A percentile compares a stretch with the other conserved stretches of the same genome.
These are phyloP conservation scores for Comarum palustre DNA, from an alignment of 306 rosid species.

Conservation along the genomic window DNA sequence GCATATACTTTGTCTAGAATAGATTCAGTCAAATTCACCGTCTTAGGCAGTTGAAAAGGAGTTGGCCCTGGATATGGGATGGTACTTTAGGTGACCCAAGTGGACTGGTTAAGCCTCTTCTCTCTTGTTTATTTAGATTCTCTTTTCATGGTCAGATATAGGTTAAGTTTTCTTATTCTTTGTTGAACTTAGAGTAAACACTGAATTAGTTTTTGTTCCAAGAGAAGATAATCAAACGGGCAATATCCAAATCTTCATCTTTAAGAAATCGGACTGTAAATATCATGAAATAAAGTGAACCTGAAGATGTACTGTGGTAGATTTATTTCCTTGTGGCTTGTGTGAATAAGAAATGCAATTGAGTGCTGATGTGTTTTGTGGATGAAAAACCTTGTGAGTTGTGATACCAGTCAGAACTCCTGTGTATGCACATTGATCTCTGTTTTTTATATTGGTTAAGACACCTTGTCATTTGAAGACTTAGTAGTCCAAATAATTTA, in stretches of 20 bases:
- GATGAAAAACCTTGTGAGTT: not conserved
- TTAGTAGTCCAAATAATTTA: not conserved
- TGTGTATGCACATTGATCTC: not conserved
- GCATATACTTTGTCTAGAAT: not conserved
- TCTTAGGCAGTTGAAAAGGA: conserved; percentile 6
- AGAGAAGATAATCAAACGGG: not conserved
- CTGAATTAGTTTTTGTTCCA: not conserved
- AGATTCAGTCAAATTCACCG: not conserved
- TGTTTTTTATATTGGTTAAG: not conserved
- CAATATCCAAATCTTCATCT: not conserved
- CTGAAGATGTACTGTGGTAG: not conserved
- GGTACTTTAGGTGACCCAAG: conserved; percentile 11
- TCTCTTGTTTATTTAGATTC: not conserved
- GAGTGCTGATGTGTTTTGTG: conserved; percentile 7
- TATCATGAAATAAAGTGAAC: not conserved
- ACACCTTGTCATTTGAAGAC: not conserved
- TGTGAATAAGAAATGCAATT: not conserved
- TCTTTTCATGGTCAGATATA: conserved; percentile 5
- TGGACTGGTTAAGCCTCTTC: not conserved
- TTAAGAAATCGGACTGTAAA: not conserved
- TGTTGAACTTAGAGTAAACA: not conserved
- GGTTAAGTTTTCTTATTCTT: conserved; percentile 11
- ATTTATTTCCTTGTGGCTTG: not conserved
- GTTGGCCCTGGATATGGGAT: not conserved
- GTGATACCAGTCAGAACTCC: not conserved